phyloP scores from a whole-genome alignment of 441 rosid species.

The Bocquillonia castaneifolia region DNA sequence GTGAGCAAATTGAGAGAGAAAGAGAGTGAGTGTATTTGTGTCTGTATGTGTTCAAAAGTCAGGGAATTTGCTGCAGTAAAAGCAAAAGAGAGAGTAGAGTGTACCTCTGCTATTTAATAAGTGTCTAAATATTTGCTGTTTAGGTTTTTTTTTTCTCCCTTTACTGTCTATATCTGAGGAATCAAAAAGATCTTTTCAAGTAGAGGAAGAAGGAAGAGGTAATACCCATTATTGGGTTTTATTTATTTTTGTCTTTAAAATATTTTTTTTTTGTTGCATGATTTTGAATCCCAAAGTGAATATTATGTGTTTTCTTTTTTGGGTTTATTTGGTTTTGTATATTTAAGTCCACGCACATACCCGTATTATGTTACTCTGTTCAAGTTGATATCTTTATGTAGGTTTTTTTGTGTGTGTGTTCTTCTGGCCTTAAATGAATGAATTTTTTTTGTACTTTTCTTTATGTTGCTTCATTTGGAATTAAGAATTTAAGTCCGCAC shows the following conservation, averaged over 20 bases:
- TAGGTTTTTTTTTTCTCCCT: slow-evolving; percentile 32
- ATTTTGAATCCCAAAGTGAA: not conserved
- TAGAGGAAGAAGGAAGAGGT: slow-evolving; percentile 22
- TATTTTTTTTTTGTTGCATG: slow-evolving; percentile 5
- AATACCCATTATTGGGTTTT: slow-evolving; percentile 20
- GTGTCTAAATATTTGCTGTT: slow-evolving; percentile 23
- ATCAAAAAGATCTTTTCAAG: slow-evolving; percentile 51
- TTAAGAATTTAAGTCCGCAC: no score
- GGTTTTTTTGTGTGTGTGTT: not conserved
- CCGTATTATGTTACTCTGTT: not conserved
- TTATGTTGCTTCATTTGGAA: no score
- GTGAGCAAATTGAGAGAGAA: slow-evolving; percentile 31
- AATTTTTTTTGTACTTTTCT: no score
- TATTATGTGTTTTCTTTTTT: slow-evolving; percentile 10
- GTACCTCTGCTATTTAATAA: no score
- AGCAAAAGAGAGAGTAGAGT: not conserved
- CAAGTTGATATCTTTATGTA: slow-evolving; percentile 1
- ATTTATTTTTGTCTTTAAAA: slow-evolving; percentile 16
- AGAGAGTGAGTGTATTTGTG: slow-evolving; percentile 18
- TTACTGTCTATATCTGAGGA: no score
- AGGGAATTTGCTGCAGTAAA: not conserved
- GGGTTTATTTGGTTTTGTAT: not conserved
- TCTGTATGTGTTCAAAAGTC: not conserved
- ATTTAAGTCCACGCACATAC: not conserved
- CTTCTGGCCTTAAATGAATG: no score